phyloP scores from a whole-genome alignment of 768 basidiomycete genomes.

The Thelephora ganbajun region DNA sequence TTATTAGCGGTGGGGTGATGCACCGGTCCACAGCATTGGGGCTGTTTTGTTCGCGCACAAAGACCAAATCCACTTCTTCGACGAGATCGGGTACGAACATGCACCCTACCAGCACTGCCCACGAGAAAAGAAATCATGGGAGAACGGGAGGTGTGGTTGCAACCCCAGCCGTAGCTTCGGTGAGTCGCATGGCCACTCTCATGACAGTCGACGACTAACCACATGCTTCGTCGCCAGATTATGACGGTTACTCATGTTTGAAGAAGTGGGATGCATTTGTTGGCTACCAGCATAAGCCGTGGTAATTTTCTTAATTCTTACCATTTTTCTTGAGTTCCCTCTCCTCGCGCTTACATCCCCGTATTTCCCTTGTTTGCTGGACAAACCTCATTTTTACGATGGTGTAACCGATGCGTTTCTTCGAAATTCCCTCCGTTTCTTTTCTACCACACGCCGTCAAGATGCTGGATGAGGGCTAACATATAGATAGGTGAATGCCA shows the following conservation, averaged over 20 bases:
- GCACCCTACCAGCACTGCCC: slow-evolving; percentile 43
- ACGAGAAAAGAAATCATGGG: slow-evolving; percentile 20
- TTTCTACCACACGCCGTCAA: too few relatives aligned
- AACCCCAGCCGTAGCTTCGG: slow-evolving; percentile 43
- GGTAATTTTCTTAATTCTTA: too few relatives aligned
- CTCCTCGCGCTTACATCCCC: too few relatives aligned
- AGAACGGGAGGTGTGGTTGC: slow-evolving; percentile 32
- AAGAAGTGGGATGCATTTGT: slow-evolving; percentile 29
- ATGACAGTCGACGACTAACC: not conserved
- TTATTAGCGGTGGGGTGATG: slow-evolving; percentile 30
- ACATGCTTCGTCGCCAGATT: slow-evolving; percentile 22
- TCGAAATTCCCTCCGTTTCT: too few relatives aligned
- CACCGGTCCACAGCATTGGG: slow-evolving; percentile 35
- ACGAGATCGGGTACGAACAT: slow-evolving; percentile 54
- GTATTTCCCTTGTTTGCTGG: too few relatives aligned
- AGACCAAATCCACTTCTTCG: slow-evolving; percentile 60
- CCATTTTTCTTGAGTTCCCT: too few relatives aligned
- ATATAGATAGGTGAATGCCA: too few relatives aligned
- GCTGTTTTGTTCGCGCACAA: slow-evolving; percentile 32
- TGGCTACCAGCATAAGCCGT: not conserved
- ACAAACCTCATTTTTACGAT: too few relatives aligned
- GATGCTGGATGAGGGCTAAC: too few relatives aligned
- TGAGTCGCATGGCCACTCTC: slow-evolving; percentile 16
- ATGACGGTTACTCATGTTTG: slow-evolving; percentile 45
- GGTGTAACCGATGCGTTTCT: too few relatives aligned